phyloP scores from a whole-genome alignment of 2,329 filamentous ascomycete genomes.

The Emergomyces pasteurianus region DNA sequence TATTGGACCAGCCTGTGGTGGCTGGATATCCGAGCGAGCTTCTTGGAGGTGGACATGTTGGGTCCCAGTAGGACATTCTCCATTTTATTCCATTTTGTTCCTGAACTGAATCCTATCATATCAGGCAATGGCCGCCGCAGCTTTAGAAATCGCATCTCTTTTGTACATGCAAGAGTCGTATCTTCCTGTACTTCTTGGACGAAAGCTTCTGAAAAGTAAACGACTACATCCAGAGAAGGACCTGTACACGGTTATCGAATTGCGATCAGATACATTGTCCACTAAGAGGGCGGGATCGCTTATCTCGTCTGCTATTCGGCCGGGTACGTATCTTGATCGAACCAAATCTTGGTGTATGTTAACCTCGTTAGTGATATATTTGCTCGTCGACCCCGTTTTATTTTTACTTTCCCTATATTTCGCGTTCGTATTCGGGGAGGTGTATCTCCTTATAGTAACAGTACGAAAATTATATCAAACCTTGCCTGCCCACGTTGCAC shows the following conservation, averaged over 20 bases:
- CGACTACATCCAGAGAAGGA: not conserved
- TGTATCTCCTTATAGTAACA: constrained; percentile 2
- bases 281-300: not conserved
- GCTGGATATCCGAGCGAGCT: constrained; percentile 2
- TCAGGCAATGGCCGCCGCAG: not conserved
- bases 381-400: not conserved
- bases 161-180: constrained; percentile 1
- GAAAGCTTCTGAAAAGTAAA: not conserved
- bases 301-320: not conserved
- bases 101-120: not conserved
- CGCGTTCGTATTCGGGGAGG: constrained; percentile 1
- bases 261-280: not conserved
- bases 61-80: not conserved
- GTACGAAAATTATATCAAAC: not conserved
- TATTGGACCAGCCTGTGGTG: constrained; percentile 2
- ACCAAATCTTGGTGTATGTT: not conserved
- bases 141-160: not conserved
- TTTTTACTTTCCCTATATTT: constrained; percentile 1
- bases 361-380: not conserved
- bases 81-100: not conserved
- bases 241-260: constrained; percentile 1
- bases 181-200: not conserved
- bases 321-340: not conserved
- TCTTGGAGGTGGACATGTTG: constrained; percentile 5
- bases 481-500: not conserved